Base-by-base conservation (phyloP, 148 eudicot species). In the Rhododendron ovatum region DNA sequence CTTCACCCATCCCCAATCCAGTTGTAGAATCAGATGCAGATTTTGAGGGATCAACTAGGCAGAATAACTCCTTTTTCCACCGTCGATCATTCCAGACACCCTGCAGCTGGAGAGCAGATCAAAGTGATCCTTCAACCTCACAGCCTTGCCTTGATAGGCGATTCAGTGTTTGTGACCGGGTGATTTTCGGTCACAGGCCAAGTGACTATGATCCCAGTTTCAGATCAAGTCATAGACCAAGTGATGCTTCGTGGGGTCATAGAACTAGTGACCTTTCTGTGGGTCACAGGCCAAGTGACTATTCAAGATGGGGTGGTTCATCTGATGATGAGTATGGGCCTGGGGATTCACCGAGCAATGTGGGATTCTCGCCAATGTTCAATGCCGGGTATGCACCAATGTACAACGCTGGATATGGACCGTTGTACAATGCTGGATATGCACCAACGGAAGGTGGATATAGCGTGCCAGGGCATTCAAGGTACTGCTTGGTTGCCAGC, bases 1-100 rank as follows among this genome's bases (percentile, higher is more conserved):
- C 99, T 48, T 97, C 99, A 24, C 99, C 99, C 10, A 89, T 93
- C 89, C 99, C 98, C 65, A 88, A 93, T 74, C 99, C 99, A 28
- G 28, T 95, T 47, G 95, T 89, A 14, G 99, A 97, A 91, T 92
- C 92, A 84, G 91, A 94, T 89, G 95, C 93, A 3, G 99, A 97
- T 90, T 97, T 97, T 73, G 99, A 94, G 89, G 98, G 99, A 33
- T 92, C 98, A 53, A 82, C 55, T 7, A 88, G 94, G 82, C 90
- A 87, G 65, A 95, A 92, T 55, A 87, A 95, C 20, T 90, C 94
- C 57, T 91, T 92, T 87, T 87, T 95, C 26, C 99, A 82, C 51
- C 95, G 99, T 18, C 89, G 96, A 48, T 97, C 99, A 5, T 93
- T 95, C 86, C 99, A 97, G 85, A 93, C 95, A 75, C 93, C 96